Evolutionary conservation across 2,329 filamentous ascomycete genomes (phyloP), one percentile per base, ranked within the genome.

Genomic region (Pezicula radicicola): DNA sequence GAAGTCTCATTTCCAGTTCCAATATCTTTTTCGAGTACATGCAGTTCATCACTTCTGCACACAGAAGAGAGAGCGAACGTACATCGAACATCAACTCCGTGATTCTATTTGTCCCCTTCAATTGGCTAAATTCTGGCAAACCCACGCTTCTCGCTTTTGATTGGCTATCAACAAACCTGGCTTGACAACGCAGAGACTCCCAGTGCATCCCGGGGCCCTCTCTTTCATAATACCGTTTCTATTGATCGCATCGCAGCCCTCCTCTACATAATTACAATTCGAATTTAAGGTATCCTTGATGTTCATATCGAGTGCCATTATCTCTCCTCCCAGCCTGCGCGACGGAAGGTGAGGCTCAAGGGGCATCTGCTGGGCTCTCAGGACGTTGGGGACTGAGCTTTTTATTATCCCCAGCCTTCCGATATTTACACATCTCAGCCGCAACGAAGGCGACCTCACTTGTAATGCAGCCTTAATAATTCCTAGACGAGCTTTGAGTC

Each of bases 401-500:
- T 28, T 40, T 13, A 33, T 27, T 30, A 16, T 40, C 30, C 16
- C 50, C 50, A 50, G 48, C 49, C 53, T 48, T 49, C 43, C 46
- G 41, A 46, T 37, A 15, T 51, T 36, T 52, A 28, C 27, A 37
- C 37, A 21, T 43, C 36, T 46, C 43, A 44, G 48, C 48, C 45
- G 37, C 40, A 30, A 39, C 47, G 35, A 48, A 15, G 43, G 36
- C 50, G 44, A 54, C 48, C 51, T 47, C 48, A 53, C 48, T 52
- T 56, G 54, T 55, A 52, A 64, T 64, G 61, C 55, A 59, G 60
- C 48, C 50, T 28, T 51, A 53, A 53, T 27, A 35, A 30, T 19
- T 25, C 18, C 27, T 50, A 37, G 16, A 19, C 33, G 16, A 50
- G 50, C 49, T 51, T 51, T 55, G 49, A 58, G 48, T 54, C 55